Evolutionary conservation across 176 grass and related monocot genomes (phyloP), one percentile per base, ranked within the genome.

Genomic region (Aegilops tauschii): DNA sequence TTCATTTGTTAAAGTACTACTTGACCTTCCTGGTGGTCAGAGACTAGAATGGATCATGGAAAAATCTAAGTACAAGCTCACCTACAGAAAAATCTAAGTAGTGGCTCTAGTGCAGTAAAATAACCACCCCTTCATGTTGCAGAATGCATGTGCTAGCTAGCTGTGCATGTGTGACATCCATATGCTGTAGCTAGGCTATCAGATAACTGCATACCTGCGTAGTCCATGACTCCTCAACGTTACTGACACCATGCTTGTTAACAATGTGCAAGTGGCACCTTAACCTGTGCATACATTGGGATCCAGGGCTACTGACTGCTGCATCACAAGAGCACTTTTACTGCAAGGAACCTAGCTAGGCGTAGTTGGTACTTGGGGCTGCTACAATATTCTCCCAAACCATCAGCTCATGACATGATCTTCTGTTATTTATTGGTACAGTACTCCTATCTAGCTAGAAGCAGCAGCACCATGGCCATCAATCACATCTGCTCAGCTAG

Each of bases 51-150:
- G 18, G 75, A 87, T 73, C 84, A 58, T 58, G 80, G 65, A 40
- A 58, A 77, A 79, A 87, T 83, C 80, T 47, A 79, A 83, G 78
- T 61, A 73, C 71, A 74, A 49, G 40, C 14, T 74, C 40, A 49
- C 5, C 69, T 23, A 34, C 29, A 8, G 32, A 9, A 90, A 47
- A 82, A 58, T 17, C 81, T 70, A 25, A 25, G 23, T 50, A 17
- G 71, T 76, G 82, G 78, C 79, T 56, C 79, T 78, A 71, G 31
- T 52, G 64, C 50, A 54, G 79, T 40, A 90, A 90, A 83, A 58
- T 80, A 83, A 32, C 74, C 27, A 32, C 87, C 47, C 2, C 59
- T 59, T 61, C 76, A 69, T 58, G 84, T 66, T 35, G 28, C 67
- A 32, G 68, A 85, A 84, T 81, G 85, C 84, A 49, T 49, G 50